These are phyloP conservation scores for Flueggea neowawraea DNA, from an alignment of 441 rosid species.

Conservation along the genomic window DNA sequence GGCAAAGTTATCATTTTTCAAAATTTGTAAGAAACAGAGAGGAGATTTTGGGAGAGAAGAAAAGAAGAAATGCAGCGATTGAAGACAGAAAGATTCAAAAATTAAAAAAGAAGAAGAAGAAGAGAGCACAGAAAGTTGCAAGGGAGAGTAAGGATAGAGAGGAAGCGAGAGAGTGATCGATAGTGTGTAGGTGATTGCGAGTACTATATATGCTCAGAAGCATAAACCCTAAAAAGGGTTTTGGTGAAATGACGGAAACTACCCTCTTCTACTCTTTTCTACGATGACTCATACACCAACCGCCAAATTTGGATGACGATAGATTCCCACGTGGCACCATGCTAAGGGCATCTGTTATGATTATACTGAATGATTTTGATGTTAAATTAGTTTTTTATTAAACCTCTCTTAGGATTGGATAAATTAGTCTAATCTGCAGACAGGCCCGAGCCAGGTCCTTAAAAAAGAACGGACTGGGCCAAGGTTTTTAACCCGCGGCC, in stretches of 20 bases:
- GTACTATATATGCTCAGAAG: conserved; percentile 2
- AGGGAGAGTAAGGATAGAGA: background rate
- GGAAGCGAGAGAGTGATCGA: no score
- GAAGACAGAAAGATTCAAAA: no score
- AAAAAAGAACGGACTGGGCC: no score
- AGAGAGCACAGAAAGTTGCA: background rate
- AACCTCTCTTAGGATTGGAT: no score
- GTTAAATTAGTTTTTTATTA: background rate
- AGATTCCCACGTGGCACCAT: conserved; percentile 33
- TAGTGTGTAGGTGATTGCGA: conserved; percentile 9
- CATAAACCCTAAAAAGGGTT: conserved; percentile 24
- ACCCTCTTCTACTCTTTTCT: conserved; percentile 19
- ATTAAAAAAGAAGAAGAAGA: background rate
- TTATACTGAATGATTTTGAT: background rate
- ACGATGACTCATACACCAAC: conserved; percentile 23
- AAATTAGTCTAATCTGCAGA: no score
- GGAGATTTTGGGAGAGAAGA: background rate
- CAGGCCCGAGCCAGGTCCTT: no score
- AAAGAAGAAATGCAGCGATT: no score
- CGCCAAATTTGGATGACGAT: conserved; percentile 34
- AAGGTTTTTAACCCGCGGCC: no score
- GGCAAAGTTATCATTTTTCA: background rate
- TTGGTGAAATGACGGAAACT: conserved; percentile 21
- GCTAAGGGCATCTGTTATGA: conserved; percentile 2
- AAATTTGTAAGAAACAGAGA: background rate